Base-by-base conservation (phyloP, 371 early-diverging fungal genomes). In the Coemansia sp. region DNA sequence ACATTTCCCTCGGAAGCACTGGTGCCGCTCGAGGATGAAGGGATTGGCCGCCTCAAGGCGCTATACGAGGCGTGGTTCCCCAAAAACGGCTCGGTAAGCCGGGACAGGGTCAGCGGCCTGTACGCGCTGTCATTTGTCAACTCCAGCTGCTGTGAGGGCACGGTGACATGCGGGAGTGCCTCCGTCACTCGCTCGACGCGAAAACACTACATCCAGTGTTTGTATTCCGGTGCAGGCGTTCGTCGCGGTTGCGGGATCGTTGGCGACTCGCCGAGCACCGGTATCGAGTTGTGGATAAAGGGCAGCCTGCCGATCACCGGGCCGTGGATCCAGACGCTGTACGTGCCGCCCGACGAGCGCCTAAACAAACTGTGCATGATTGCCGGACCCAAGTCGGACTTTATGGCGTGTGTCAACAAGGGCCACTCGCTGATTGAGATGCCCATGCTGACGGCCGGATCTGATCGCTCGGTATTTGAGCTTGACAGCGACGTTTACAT, bases 401-500 rank as follows among this genome's bases (percentile, higher is more conserved):
- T 58, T 43, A 37, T 43, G 29, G 6, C 39, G 1, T 42, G 36
- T 29, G 9, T 54, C 29, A 62, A 75, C 44, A 36, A 53, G 11
- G 32, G 44, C 3, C 11, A 31, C 18, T 12, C 37, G 5, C 62
- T 75, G 10, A 53, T 65, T 9, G 33, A 53, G 31, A 36, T 64
- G 50, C 75, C 75, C 0, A 42, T 36, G 1, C 49, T 69, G 29
- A 50, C 62, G 7, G 69, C 62, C 10, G 38, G 55, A 4, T 49
- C 37, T 9, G 56, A 43, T 24, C 36, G 50, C n/a, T 49, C 33
- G 1, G 66, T 69, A 4, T 75, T 75, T 58, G 70, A 66, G 60
- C 58, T 75, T 31, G 75, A 75, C 62, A 69, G 75, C 66, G 69
- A 75, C 57, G 69, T 75, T 16, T 65, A 69, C 37, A 55, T 75